Conservation (phyloP, 305 asterid species). For the Solanum hybrid region DNA sequence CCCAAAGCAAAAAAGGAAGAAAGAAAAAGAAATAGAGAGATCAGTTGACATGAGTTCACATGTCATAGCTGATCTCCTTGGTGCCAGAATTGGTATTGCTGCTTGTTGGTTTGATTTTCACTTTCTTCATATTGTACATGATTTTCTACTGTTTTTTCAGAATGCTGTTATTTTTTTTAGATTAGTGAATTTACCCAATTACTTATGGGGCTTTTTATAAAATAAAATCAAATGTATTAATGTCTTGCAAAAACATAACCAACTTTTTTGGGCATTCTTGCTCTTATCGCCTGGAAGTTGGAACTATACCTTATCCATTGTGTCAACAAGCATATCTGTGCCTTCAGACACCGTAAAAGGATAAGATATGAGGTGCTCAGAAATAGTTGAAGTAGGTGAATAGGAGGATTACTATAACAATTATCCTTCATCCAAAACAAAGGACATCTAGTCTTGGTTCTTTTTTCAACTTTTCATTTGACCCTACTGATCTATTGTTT, state of each 20-base stretch:
- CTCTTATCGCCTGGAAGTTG: not conserved
- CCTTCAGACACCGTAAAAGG: not conserved
- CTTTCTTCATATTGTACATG: not conserved
- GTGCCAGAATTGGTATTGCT: not conserved
- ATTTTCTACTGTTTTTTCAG: not conserved
- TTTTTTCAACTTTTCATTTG: not conserved
- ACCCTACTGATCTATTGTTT: not conserved
- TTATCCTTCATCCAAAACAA: not conserved
- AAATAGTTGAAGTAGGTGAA: not conserved
- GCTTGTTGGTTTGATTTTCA: slow-evolving; percentile 2
- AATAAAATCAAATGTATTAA: not conserved
- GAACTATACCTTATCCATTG: not conserved
- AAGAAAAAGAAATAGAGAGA: not conserved
- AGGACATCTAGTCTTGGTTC: not conserved
- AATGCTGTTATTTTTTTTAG: not conserved
- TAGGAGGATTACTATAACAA: not conserved
- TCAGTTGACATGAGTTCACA: not conserved
- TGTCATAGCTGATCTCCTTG: not conserved
- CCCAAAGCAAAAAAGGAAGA: not conserved
- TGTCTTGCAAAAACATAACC: not conserved
- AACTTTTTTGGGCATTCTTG: not conserved
- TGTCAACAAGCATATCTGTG: not conserved
- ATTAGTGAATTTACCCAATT: not conserved
- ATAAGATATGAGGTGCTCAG: not conserved
- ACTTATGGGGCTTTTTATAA: not conserved